These are phyloP conservation scores for Turnera subulata DNA, from an alignment of 345 rosid genomes.

Conservation along the genomic window DNA sequence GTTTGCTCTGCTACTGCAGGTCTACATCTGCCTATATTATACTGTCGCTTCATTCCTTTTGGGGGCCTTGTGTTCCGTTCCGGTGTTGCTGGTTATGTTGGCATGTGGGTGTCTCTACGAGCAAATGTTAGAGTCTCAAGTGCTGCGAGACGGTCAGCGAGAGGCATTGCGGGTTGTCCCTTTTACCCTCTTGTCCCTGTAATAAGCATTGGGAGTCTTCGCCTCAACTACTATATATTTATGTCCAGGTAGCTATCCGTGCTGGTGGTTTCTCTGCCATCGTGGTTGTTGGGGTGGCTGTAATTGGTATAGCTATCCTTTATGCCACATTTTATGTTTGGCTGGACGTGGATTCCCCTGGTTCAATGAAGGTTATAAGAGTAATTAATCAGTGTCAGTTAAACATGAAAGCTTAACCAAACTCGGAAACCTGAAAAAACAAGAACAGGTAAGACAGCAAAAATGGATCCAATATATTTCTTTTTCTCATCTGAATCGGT, in stretches of 20 bases:
- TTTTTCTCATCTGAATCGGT: too few species aligned
- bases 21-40: slow-evolving; percentile 71
- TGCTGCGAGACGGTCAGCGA: slow-evolving; percentile 99
- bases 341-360: slow-evolving; percentile 85
- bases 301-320: slow-evolving; percentile 89
- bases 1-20: slow-evolving; percentile 54
- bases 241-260: slow-evolving; percentile 80
- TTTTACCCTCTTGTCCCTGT: slow-evolving; percentile 15
- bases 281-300: slow-evolving; percentile 99
- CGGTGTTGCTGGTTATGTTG: slow-evolving; percentile 93
- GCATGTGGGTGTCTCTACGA: slow-evolving; percentile 99
- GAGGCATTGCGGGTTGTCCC: slow-evolving; percentile 93
- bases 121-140: slow-evolving; percentile 99
- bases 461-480: too few species aligned
- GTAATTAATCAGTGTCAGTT: too few species aligned
- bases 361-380: slow-evolving; percentile 81
- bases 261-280: slow-evolving; percentile 99
- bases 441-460: too few species aligned
- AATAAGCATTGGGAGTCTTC: slow-evolving; percentile 13
- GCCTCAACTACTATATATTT: slow-evolving; percentile 19
- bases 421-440: too few species aligned
- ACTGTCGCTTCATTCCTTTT: slow-evolving; percentile 93
- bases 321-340: slow-evolving; percentile 88
- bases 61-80: slow-evolving; percentile 96
- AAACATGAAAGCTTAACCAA: too few species aligned